Evolutionary conservation across 192 early-diverging fungal genomes (phyloP).

Genomic region (Fimicolochytrium jonesii): DNA sequence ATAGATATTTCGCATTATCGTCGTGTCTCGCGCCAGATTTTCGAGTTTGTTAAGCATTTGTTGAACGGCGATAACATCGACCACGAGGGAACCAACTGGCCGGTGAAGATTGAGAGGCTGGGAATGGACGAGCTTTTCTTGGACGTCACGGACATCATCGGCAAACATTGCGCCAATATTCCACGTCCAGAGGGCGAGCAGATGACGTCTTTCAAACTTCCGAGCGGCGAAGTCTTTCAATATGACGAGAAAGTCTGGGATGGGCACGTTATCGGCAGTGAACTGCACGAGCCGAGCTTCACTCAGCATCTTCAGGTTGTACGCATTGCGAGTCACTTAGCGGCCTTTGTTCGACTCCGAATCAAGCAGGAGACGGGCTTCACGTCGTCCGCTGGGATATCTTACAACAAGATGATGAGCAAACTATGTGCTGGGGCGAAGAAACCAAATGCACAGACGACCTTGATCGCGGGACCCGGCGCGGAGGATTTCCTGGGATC

Average conservation of each 20-base stretch:
- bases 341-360: slow-evolving; percentile 7
- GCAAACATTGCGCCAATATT: slow-evolving; percentile 10
- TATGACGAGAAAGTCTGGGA: not conserved
- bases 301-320: slow-evolving; percentile 5
- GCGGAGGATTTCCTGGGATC: not conserved
- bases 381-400: slow-evolving; percentile 34
- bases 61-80: slow-evolving; percentile 15
- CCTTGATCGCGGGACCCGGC: not conserved
- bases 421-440: slow-evolving; percentile 32
- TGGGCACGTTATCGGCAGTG: not conserved
- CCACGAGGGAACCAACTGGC: not conserved
- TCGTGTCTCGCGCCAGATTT: slow-evolving; percentile 26
- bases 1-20: slow-evolving; percentile 33
- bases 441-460: slow-evolving; percentile 36
- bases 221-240: not conserved
- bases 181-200: not conserved
- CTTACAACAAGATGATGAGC: slow-evolving; percentile 30
- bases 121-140: slow-evolving; percentile 41
- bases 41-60: slow-evolving; percentile 21
- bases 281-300: not conserved
- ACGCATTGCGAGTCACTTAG: slow-evolving; percentile 27
- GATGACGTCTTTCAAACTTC: not conserved
- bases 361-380: slow-evolving; percentile 18
- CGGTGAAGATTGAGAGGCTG: slow-evolving; percentile 24
- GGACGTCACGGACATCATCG: slow-evolving; percentile 31